Conservation (phyloP, 192 early-diverging fungal genomes). For the Thamnidium elegans region DNA sequence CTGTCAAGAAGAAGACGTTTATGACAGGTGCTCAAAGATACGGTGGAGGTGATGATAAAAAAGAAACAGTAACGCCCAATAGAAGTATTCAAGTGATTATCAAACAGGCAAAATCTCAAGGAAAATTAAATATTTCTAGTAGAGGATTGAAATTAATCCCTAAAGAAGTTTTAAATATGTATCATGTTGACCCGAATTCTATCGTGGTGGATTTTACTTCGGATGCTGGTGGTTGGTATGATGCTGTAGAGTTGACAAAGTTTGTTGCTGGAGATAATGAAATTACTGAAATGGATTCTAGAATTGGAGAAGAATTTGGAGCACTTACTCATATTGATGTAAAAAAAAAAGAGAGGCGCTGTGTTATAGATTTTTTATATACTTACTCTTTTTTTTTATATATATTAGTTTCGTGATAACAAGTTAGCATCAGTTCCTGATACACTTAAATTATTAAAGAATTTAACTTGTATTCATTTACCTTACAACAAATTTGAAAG, state of each 20-base stretch:
- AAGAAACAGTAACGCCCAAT: neutral
- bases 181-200: slow-evolving; percentile 49
- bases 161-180: slow-evolving; percentile 53
- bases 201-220: slow-evolving; percentile 50
- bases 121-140: slow-evolving; percentile 49
- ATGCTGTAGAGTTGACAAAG: slow-evolving; percentile 49
- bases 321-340: slow-evolving; percentile 48
- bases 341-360: slow-evolving; percentile 12
- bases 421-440: slow-evolving; percentile 40
- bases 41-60: slow-evolving; percentile 1
- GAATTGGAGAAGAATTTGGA: slow-evolving; percentile 50
- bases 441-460: slow-evolving; percentile 33
- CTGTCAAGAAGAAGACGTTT: neutral
- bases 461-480: slow-evolving; percentile 40
- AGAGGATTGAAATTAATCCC: slow-evolving; percentile 47
- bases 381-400: slow-evolving; percentile 4
- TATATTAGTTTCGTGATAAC: slow-evolving; percentile 46
- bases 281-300: slow-evolving; percentile 40
- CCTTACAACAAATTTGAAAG: slow-evolving; percentile 43
- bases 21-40: slow-evolving; percentile 22
- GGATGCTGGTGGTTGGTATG: slow-evolving; percentile 43
- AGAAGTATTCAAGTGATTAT: slow-evolving; percentile 22
- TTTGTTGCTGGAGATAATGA: slow-evolving; percentile 52
- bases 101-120: slow-evolving; percentile 30
- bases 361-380: neutral